Conservation (phyloP, 768 basidiomycete genomes). For the Lentinula raphanica region DNA sequence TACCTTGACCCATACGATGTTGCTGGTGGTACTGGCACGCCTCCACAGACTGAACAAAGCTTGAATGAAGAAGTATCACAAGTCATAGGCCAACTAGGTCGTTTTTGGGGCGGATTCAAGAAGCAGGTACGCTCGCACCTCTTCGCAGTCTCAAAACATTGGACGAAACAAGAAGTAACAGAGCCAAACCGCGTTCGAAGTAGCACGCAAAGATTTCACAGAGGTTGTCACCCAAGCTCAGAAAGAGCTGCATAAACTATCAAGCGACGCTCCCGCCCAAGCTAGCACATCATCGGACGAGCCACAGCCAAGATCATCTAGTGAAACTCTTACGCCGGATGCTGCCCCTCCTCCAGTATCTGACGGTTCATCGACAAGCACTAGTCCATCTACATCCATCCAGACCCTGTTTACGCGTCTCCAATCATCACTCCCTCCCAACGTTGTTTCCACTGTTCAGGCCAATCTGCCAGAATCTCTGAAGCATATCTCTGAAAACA, state of each 20-base stretch:
- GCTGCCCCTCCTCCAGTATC: constrained; percentile 21
- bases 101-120: constrained; percentile 89
- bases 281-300: constrained; percentile 10
- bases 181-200: constrained; percentile 66
- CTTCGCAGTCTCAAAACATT: neutral
- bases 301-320: constrained; percentile 16
- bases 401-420: constrained; percentile 61
- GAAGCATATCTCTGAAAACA: constrained; percentile 53
- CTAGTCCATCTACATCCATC: constrained; percentile 24
- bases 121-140: constrained; percentile 61
- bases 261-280: constrained; percentile 28
- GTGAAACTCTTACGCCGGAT: constrained; percentile 19
- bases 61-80: constrained; percentile 87
- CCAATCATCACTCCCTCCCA: constrained; percentile 71
- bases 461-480: constrained; percentile 63
- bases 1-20: constrained; percentile 70
- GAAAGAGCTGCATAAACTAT: constrained; percentile 63
- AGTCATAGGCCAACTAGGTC: constrained; percentile 80
- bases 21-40: constrained; percentile 37
- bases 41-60: constrained; percentile 45
- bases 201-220: constrained; percentile 67
- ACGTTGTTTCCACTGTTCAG: constrained; percentile 64
- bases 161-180: constrained; percentile 20
- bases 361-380: constrained; percentile 14
- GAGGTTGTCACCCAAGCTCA: constrained; percentile 77